Conservation (phyloP, 2,329 filamentous ascomycete species). For the Lasiodiplodia citricola region DNA sequence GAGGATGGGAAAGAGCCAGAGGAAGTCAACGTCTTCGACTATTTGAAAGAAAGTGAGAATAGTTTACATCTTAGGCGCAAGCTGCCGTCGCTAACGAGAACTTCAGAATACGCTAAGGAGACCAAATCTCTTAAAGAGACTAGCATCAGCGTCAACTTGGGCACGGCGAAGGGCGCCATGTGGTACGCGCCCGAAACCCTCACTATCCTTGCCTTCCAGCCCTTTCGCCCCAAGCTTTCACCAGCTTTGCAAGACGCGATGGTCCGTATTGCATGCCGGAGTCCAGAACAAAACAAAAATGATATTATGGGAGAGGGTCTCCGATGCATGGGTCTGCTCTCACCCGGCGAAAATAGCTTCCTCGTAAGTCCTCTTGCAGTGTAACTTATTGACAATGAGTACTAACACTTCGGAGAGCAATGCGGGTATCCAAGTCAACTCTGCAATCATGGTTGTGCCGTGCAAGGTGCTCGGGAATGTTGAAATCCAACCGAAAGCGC, state of each 20-base stretch:
- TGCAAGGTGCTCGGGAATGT: no score
- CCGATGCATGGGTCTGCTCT: not conserved
- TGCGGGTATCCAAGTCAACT: rapidly evolving
- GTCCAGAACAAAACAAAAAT: not conserved
- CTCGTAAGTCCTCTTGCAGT: not conserved
- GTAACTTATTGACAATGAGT: no score
- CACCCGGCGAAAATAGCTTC: not conserved
- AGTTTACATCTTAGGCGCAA: no score
- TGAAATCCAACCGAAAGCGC: no score
- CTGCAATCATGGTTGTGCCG: no score
- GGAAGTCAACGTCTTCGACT: not conserved
- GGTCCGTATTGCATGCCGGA: not conserved
- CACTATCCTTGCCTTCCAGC: not conserved
- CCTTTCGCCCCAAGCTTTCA: not conserved
- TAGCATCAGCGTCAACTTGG: not conserved
- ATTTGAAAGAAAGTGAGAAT: not conserved
- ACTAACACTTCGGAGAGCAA: no score
- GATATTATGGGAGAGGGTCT: not conserved
- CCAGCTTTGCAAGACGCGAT: not conserved
- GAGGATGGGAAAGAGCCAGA: not conserved
- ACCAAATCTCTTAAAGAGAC: rapidly evolving
- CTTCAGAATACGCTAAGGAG: not conserved
- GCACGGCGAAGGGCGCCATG: not conserved
- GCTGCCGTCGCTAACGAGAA: not conserved
- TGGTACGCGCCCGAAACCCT: not conserved